phyloP scores from a whole-genome alignment of 2,329 filamentous ascomycete genomes.

The Penicillium hesseltinei region DNA sequence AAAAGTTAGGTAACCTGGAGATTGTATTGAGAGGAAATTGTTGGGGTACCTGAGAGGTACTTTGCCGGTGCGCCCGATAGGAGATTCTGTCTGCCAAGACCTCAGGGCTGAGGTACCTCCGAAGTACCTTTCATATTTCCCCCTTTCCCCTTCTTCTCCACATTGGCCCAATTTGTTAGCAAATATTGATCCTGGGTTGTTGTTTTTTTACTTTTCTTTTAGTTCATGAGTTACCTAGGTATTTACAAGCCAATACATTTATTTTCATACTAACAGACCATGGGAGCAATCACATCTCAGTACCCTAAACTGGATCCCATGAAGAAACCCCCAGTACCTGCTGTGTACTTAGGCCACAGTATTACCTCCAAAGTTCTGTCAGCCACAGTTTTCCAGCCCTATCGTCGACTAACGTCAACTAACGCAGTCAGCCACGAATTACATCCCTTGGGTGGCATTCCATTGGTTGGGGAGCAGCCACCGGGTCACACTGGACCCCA shows the following conservation, averaged over 20 bases:
- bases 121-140: constrained; percentile 6
- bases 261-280: neutral
- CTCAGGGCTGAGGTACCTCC: constrained; percentile 8
- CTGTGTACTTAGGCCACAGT: neutral
- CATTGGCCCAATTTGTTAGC: neutral
- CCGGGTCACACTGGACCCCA: constrained; percentile 3
- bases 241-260: neutral
- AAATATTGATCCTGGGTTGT: neutral
- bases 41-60: constrained; percentile 12
- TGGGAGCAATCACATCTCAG: neutral
- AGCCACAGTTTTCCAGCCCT: constrained; percentile 21
- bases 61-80: neutral
- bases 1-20: constrained; percentile 12
- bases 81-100: constrained; percentile 6
- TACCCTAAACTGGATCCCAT: neutral
- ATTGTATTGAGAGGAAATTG: constrained; percentile 2
- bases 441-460: neutral
- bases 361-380: neutral
- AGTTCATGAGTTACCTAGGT: too few species aligned
- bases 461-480: constrained; percentile 18
- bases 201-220: neutral
- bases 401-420: constrained; percentile 6
- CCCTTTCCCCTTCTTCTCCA: constrained; percentile 8
- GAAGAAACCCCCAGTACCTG: neutral
- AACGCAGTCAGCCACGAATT: constrained; percentile 19